Evolutionary conservation across 2,329 filamentous ascomycete species (phyloP), one percentile per base, ranked within the genome.

Genomic region (Cladophialophora chaetospira): DNA sequence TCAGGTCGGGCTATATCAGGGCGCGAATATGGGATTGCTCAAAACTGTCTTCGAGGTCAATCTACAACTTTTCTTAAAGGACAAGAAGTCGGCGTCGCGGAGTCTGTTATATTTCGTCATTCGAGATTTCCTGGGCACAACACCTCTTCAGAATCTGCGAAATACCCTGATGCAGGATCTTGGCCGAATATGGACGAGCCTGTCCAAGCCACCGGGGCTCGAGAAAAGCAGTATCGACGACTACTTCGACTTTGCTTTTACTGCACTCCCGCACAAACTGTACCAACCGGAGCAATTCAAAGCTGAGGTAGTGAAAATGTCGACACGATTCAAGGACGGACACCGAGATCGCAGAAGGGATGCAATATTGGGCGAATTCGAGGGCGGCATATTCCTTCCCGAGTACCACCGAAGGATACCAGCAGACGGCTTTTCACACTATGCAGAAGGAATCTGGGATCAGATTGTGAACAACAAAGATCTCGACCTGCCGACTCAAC

Each of bases 11-110:
- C 75, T 99, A 72, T 99, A 99, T 72, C 93, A 99, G 76, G 94
- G 94, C 55, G 94, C 94, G 67, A 99, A 99, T 73, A 99, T 99
- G 94, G 94, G 94, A 6, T 76, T 99, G 68, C 79, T 99, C 68
- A 99, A 99, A 82, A 99, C 95, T 0, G 94, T 99, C 3, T 99
- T 99, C 67, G 94, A 99, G 77, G 94, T 99, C 73, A 99, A 99
- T 71, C 73, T 99, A 71, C 93, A 97, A 75, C 80, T 99, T 25
- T 99, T 99, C 75, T 80, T 97, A 66, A 97, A 97, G 78, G 92
- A 97, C 72, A 91, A 87, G 73, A 90, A 91, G 88, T 93, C 38
- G 65, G 94, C 89, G 66, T 91, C 89, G 15, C 85, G 92, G 63
- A 97, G 93, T 10, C 85, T 99, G 48, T 82, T 99, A 31, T 97